A percentile compares a stretch with the other conserved stretches of the same genome.
phyloP scores from a whole-genome alignment of 139 green algal genomes.

The Chlamydomonas applanata region DNA sequence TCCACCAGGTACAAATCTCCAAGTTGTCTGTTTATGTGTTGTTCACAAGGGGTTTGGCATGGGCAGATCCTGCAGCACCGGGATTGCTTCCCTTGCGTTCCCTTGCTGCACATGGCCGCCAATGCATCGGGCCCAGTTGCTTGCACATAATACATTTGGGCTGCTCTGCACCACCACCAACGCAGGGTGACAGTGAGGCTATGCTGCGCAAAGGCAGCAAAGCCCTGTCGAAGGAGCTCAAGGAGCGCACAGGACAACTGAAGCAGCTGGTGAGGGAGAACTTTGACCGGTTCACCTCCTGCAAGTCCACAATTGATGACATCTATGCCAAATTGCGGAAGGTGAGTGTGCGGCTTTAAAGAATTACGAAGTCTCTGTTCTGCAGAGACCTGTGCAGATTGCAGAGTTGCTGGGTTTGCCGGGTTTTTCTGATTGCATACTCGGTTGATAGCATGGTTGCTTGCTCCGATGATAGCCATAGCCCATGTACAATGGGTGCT shows the following conservation, averaged over 20 bases:
- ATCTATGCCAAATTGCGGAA: constrained; percentile 61
- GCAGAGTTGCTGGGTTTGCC: no score
- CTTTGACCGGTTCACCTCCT: constrained; percentile 89
- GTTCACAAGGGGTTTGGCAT: not conserved
- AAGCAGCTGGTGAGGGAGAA: constrained; percentile 82
- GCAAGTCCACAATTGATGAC: constrained; percentile 87
- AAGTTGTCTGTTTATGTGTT: not conserved
- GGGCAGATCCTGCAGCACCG: not conserved
- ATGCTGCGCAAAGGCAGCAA: constrained; percentile 61
- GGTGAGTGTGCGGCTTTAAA: constrained; percentile 24
- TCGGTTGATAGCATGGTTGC: no score
- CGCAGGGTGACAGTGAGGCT: constrained; percentile 47
- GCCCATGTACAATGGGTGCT: no score
- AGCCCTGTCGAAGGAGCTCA: constrained; percentile 61
- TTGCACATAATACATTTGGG: no score
- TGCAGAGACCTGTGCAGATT: no score
- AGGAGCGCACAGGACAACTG: constrained; percentile 72
- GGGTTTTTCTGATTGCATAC: no score
- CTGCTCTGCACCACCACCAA: no score
- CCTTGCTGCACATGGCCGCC: not conserved
- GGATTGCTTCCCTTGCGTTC: not conserved
- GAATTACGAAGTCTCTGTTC: no score
- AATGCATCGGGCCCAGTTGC: not conserved
- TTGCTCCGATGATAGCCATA: no score
- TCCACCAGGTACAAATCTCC: constrained; percentile 40